Evolutionary conservation across 805 yeast species (phyloP).

Genomic region (Candida jianshihensis): DNA sequence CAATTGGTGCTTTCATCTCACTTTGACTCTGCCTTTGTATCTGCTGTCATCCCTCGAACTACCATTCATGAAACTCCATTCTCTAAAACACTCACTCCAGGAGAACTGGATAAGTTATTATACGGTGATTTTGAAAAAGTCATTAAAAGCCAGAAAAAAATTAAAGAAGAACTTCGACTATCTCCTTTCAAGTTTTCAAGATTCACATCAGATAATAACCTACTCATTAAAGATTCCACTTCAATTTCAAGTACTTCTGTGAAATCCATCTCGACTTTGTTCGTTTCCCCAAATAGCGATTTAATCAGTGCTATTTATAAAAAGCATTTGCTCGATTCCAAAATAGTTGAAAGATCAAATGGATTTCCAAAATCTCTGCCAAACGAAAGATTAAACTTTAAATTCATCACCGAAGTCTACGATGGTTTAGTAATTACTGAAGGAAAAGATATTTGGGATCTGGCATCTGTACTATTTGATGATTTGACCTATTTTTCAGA

Average conservation of each 20-base stretch:
- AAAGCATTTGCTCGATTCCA: slow-evolving; percentile 20
- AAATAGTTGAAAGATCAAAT: slow-evolving; percentile 23
- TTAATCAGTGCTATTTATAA: slow-evolving; percentile 14
- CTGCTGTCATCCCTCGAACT: slow-evolving; percentile 11
- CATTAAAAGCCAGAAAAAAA: slow-evolving; percentile 21
- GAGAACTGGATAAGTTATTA: slow-evolving; percentile 39
- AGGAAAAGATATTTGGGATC: slow-evolving; percentile 38
- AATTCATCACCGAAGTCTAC: slow-evolving; percentile 20
- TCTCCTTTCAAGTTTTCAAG: slow-evolving; percentile 17
- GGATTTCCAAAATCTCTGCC: slow-evolving; percentile 31
- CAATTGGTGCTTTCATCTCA: slow-evolving; percentile 48
- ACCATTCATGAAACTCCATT: slow-evolving; percentile 19
- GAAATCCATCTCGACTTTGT: neutral
- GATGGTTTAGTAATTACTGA: slow-evolving; percentile 13
- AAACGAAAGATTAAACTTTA: slow-evolving; percentile 25
- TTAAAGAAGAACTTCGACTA: slow-evolving; percentile 24
- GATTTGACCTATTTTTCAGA: slow-evolving; percentile 16
- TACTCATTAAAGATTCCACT: slow-evolving; percentile 6
- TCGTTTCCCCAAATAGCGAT: slow-evolving; percentile 5
- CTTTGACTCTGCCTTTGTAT: slow-evolving; percentile 17
- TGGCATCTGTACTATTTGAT: slow-evolving; percentile 61
- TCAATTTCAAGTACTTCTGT: neutral
- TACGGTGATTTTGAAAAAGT: slow-evolving; percentile 39
- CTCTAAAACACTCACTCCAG: slow-evolving; percentile 19
- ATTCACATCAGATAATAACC: slow-evolving; percentile 14